These are phyloP conservation scores for Lindgomyces ingoldianus DNA, from an alignment of 495 filamentous ascomycete species.

Conservation along the genomic window DNA sequence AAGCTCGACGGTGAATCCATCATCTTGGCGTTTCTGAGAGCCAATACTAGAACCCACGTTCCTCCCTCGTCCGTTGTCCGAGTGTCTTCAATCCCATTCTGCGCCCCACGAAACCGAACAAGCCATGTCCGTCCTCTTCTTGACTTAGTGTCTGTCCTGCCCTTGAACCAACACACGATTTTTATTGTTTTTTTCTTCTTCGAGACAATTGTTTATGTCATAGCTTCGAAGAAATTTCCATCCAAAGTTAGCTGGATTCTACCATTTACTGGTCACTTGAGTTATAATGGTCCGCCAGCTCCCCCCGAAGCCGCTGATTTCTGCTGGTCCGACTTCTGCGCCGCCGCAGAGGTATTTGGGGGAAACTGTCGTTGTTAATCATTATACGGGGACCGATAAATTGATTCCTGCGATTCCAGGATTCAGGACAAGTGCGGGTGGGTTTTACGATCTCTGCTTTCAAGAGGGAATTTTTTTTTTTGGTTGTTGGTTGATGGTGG, in stretches of 20 bases:
- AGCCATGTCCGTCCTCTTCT: background rate
- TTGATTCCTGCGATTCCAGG: slow-evolving; percentile 43
- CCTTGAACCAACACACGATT: background rate
- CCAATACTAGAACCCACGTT: slow-evolving; percentile 7
- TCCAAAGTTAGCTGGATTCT: too few relatives aligned
- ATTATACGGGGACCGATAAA: slow-evolving; percentile 24
- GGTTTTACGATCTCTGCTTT: slow-evolving; percentile 11
- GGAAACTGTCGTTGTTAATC: slow-evolving; percentile 22
- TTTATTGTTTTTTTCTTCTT: background rate
- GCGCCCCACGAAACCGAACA: background rate
- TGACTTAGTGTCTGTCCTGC: too few relatives aligned
- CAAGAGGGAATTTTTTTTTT: slow-evolving; percentile 1
- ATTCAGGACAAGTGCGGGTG: slow-evolving; percentile 44
- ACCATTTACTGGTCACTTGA: background rate
- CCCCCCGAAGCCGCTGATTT: slow-evolving; percentile 17
- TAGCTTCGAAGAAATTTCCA: background rate
- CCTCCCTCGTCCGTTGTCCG: too few relatives aligned
- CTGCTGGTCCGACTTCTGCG: slow-evolving; percentile 15
- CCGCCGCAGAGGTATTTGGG: slow-evolving; percentile 17
- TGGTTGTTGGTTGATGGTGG: background rate
- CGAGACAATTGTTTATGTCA: background rate
- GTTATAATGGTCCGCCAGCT: slow-evolving; percentile 7
- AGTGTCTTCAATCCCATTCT: background rate
- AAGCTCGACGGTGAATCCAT: background rate
- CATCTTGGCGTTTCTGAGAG: background rate